Conservation (phyloP, 345 rosid species). For the Eucalyptus erythrocorys region DNA sequence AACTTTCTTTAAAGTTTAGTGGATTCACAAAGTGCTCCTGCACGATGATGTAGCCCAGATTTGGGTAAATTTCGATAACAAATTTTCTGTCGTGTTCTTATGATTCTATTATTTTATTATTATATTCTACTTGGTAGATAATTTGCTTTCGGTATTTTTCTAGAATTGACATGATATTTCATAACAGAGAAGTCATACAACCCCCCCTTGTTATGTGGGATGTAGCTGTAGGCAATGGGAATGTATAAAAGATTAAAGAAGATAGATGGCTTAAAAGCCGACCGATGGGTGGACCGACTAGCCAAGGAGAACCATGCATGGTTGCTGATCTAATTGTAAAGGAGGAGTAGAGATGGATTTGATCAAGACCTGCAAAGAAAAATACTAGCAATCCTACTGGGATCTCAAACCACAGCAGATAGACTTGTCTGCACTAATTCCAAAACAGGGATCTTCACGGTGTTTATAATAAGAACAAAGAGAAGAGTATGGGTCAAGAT, state of each 20-base stretch:
- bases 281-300: rapidly evolving
- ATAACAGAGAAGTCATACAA: not conserved
- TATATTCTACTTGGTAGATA: rapidly evolving
- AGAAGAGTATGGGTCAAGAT: not conserved
- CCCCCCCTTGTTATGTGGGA: not conserved
- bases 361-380: not conserved
- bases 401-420: not conserved
- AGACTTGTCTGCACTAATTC: not conserved
- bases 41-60: too few relatives aligned
- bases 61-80: too few relatives aligned
- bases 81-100: too few relatives aligned
- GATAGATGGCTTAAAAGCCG: not conserved
- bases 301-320: not conserved
- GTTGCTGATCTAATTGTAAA: not conserved
- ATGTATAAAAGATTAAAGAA: not conserved
- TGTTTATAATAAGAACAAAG: not conserved
- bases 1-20: too few relatives aligned
- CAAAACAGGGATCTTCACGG: not conserved
- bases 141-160: too few relatives aligned
- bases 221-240: not conserved
- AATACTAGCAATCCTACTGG: not conserved
- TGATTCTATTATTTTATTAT: too few relatives aligned
- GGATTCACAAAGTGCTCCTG: too few relatives aligned
- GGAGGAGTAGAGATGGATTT: not conserved
- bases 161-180: rapidly evolving